A percentile compares a stretch with the other conserved stretches of the same genome.
These are phyloP conservation scores for Calcarisporium arbuscula DNA, from an alignment of 2,329 filamentous ascomycete genomes.

Conservation along the genomic window DNA sequence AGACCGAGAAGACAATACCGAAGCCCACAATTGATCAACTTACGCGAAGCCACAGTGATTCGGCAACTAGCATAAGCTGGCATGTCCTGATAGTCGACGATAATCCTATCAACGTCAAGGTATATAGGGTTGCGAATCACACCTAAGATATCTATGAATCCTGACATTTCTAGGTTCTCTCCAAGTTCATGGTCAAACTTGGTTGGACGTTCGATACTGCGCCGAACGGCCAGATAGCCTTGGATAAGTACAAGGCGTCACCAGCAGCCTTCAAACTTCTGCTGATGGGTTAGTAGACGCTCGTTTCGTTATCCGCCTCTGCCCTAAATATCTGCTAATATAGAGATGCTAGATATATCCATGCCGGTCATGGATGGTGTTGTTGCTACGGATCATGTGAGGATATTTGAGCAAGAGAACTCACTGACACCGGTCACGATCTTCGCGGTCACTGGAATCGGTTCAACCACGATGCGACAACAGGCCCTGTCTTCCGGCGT, in stretches of 20 bases:
- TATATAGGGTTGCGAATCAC: too few relatives aligned
- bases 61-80: not conserved
- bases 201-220: not conserved
- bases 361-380: not conserved
- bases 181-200: not conserved
- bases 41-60: not conserved
- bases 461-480: not conserved
- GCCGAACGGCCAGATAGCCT: not conserved
- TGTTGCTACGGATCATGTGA: not conserved
- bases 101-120: not conserved
- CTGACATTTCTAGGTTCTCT: too few relatives aligned
- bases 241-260: not conserved
- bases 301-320: not conserved
- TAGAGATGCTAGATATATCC: not conserved
- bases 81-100: not conserved
- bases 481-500: not conserved
- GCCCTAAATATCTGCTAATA: not conserved
- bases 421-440: not conserved
- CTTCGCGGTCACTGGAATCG: constrained; percentile 2
- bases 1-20: not conserved
- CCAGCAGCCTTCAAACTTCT: not conserved
- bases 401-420: not conserved
- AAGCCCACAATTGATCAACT: not conserved
- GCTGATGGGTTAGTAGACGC: not conserved
- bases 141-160: too few relatives aligned